Base-by-base conservation (phyloP, 169 alveolate genomes). In the Cystoisospora suis region DNA sequence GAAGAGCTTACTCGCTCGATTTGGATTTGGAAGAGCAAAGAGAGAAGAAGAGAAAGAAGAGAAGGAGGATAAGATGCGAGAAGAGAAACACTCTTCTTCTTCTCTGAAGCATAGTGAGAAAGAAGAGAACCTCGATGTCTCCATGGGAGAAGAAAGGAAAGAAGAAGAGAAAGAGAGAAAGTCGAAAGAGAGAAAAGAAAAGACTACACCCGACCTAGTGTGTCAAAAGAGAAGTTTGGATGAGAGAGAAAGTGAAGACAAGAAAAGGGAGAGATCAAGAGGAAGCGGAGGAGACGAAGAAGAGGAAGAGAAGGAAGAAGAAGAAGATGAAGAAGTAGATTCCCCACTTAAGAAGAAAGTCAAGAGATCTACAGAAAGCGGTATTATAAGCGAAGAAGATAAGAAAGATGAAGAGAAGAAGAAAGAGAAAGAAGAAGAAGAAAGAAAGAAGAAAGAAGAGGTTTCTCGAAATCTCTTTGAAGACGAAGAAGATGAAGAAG, bases 1-100 rank as follows among this genome's bases (percentile, higher is more conserved):
- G n/a, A 58, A 58, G n/a, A 65, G 77, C n/a, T n/a, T 65, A 44
- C 77, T 65, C n/a, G 77, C 77, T 36, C 77, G 77, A 2, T 65
- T 65, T 44, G 77, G 77, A 6, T 65, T 65, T 44, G 77, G 77
- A 15, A 65, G 40, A 7, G 3, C 3, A 29, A 29, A 58, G 72
- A 58, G 4, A n/a, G 3, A 17, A 44, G 34, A 4, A n/a, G 42
- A 65, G 40, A 53, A 53, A 23, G 23, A 53, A 15, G 23, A 23
- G 23, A 12, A 53, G 65, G 23, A 23, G 23, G 65, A 53, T 53
- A 23, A 53, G 23, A 53, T 53, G 23, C 29, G 65, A n/a, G n/a
- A n/a, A n/a, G n/a, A n/a, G n/a, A n/a, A n/a, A n/a, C n/a, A n/a
- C n/a, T n/a, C n/a, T n/a, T n/a, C n/a, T n/a, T n/a, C n/a, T n/a